These are phyloP conservation scores for Talinum fruticosum DNA, from an alignment of 148 eudicot genomes.

Conservation along the genomic window DNA sequence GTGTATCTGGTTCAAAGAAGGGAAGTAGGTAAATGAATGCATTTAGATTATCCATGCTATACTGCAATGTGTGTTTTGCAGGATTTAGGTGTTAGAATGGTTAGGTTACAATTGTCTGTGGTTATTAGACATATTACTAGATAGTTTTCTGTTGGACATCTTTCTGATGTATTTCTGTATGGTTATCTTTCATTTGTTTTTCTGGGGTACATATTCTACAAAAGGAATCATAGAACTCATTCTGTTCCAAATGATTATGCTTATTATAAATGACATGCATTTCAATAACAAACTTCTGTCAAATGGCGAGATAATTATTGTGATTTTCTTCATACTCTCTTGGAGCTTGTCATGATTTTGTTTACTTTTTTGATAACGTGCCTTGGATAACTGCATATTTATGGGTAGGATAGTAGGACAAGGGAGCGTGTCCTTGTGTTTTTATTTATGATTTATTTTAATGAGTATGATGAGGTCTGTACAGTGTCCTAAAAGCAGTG, in stretches of 20 bases:
- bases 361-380: background rate
- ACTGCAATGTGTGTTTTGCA: conserved; percentile 19
- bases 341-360: background rate
- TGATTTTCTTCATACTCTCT: background rate
- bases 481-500: background rate
- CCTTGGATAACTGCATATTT: background rate
- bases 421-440: background rate
- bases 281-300: background rate
- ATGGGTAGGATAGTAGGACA: background rate
- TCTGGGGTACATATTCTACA: background rate
- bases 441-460: background rate
- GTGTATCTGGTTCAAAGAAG: conserved; percentile 99
- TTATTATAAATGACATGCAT: background rate
- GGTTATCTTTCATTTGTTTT: background rate
- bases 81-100: conserved; percentile 26
- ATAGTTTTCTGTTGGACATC: background rate
- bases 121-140: background rate
- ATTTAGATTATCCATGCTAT: conserved; percentile 69
- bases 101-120: background rate
- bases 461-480: background rate
- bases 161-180: background rate
- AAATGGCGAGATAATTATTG: background rate
- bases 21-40: conserved; percentile 99
- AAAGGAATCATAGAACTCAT: background rate
- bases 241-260: background rate